Evolutionary conservation across 2,329 filamentous ascomycete genomes (phyloP).

Genomic region (Talaromyces marneffei): DNA sequence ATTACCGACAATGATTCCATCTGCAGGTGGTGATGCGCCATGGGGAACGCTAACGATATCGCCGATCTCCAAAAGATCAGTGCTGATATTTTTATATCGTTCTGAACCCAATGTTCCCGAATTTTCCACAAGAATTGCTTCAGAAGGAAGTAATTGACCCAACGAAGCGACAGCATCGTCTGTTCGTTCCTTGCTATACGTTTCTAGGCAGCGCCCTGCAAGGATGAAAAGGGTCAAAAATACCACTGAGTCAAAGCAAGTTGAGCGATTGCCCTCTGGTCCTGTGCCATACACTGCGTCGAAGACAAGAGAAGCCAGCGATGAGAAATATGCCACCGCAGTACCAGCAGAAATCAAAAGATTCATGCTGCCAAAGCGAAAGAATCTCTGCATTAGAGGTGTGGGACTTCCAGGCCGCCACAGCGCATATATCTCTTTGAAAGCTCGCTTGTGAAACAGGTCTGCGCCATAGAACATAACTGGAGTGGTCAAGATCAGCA

Average conservation of each 20-base stretch:
- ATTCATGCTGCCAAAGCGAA: conserved; percentile 96
- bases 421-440: conserved; percentile 70
- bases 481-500: conserved; percentile 76
- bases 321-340: conserved; percentile 79
- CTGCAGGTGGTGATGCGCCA: conserved; percentile 77
- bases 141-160: conserved; percentile 68
- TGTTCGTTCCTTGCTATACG: conserved; percentile 85
- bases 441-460: conserved; percentile 70
- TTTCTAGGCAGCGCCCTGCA: conserved; percentile 55
- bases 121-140: conserved; percentile 59
- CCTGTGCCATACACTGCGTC: conserved; percentile 33
- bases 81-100: conserved; percentile 46
- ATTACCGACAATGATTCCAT: conserved; percentile 56
- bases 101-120: conserved; percentile 4
- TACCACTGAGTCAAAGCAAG: conserved; percentile 90
- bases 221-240: conserved; percentile 87
- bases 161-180: conserved; percentile 79
- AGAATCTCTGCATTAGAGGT: conserved; percentile 68
- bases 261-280: conserved; percentile 51
- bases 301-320: conserved; percentile 70
- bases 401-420: conserved; percentile 72
- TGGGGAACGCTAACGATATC: conserved; percentile 69
- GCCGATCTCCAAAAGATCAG: conserved; percentile 68
- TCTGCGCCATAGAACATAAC: conserved; percentile 84
- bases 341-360: conserved; percentile 86